Evolutionary conservation across 1,284 basidiomycete genomes (phyloP).

Genomic region (Hymenochaete sp.): DNA sequence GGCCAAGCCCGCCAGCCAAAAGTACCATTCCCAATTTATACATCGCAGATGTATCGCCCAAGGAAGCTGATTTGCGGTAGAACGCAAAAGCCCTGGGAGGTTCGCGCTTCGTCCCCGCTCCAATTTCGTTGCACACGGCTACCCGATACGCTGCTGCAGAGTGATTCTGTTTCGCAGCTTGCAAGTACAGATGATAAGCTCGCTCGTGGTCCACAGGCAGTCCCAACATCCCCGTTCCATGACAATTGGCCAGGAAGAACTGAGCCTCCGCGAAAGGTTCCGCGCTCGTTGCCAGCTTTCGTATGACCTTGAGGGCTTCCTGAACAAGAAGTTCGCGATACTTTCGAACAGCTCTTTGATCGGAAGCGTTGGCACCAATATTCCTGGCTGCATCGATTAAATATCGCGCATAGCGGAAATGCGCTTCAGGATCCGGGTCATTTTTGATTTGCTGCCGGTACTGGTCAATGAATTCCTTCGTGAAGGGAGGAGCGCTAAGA

Average conservation of each 20-base stretch:
- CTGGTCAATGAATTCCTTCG: conserved; percentile 95
- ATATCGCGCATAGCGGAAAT: conserved; percentile 95
- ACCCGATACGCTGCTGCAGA: conserved; percentile 93
- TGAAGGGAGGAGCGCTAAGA: conserved; percentile 80
- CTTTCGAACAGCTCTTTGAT: conserved; percentile 76
- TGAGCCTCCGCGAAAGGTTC: conserved; percentile 95
- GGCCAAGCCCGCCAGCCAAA: conserved; percentile 77
- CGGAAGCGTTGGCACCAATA: conserved; percentile 63
- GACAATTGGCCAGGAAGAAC: conserved; percentile 97
- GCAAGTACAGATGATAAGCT: conserved; percentile 96
- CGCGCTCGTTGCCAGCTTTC: conserved; percentile 84
- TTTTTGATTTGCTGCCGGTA: conserved; percentile 95
- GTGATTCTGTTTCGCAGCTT: conserved; percentile 96
- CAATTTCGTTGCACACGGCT: conserved; percentile 98
- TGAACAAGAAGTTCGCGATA: conserved; percentile 84
- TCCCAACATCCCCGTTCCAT: conserved; percentile 91
- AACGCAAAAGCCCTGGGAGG: conserved; percentile 86
- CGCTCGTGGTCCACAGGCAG: conserved; percentile 95
- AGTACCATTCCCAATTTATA: conserved; percentile 98
- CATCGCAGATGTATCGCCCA: conserved; percentile 98
- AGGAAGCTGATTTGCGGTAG: conserved; percentile 92
- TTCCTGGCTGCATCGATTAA: conserved; percentile 98
- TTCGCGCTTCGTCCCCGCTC: conserved; percentile 94
- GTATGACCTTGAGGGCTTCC: conserved; percentile 89
- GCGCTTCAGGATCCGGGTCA: conserved; percentile 98